phyloP scores from a whole-genome alignment of 257 asterid genomes.

The Ehretia macrophylla region DNA sequence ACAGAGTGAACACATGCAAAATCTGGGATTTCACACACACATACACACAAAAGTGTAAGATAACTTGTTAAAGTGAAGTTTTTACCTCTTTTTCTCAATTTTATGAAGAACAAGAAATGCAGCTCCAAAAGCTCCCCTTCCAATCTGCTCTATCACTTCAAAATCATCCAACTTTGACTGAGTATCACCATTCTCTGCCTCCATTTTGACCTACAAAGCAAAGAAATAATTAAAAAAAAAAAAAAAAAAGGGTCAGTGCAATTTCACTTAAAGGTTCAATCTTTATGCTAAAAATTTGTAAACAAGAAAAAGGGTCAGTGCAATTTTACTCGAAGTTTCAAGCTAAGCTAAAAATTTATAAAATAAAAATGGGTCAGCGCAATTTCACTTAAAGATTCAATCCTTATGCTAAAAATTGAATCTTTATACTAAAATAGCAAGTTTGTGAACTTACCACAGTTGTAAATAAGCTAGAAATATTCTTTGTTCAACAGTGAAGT shows the following conservation, averaged over 20 bases:
- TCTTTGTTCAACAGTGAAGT: constrained; percentile 16
- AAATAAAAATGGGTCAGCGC: constrained; percentile 6
- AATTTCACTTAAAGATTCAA: constrained; percentile 15
- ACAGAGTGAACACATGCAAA: background rate
- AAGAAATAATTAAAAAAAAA: background rate
- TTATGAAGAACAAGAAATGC: constrained; percentile 75
- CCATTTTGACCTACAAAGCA: constrained; percentile 49
- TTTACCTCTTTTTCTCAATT: constrained; percentile 64
- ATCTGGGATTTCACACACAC: background rate
- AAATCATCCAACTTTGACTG: constrained; percentile 71
- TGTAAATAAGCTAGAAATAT: constrained; percentile 21
- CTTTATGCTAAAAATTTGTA: background rate
- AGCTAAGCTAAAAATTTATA: constrained; percentile 1
- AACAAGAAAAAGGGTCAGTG: constrained; percentile 7
- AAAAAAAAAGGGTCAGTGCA: constrained; percentile 11
- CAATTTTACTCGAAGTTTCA: constrained; percentile 12
- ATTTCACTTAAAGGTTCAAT: constrained; percentile 15
- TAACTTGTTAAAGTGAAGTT: background rate
- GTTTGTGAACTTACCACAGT: constrained; percentile 19
- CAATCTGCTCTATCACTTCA: constrained; percentile 83
- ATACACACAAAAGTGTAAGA: constrained; percentile 11
- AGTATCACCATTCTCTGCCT: constrained; percentile 41
- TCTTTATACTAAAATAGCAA: constrained; percentile 7
- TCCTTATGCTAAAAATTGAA: constrained; percentile 6
- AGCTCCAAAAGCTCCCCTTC: constrained; percentile 80